Evolutionary conservation across 2,329 filamentous ascomycete species (phyloP).

Genomic region (Colletotrichum sp.): DNA sequence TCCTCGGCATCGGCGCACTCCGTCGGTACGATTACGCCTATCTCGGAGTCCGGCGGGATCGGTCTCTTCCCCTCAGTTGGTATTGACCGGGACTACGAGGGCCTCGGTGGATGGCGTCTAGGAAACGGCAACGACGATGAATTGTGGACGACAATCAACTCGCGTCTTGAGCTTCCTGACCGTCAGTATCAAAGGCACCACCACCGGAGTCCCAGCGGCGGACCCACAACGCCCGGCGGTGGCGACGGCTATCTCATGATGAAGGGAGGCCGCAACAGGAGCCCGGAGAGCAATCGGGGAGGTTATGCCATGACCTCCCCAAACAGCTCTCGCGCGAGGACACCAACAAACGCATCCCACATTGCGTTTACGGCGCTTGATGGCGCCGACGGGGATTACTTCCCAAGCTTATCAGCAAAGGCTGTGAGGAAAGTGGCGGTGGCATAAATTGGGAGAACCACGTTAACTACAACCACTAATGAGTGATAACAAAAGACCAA

Average conservation of each 20-base stretch:
- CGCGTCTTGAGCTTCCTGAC: constrained; percentile 54
- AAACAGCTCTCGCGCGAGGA: constrained; percentile 55
- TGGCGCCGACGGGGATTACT: constrained; percentile 45
- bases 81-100: constrained; percentile 62
- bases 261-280: constrained; percentile 42
- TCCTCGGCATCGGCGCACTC: constrained; percentile 4
- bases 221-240: constrained; percentile 39
- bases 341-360: constrained; percentile 42
- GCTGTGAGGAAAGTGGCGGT: constrained; percentile 30
- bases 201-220: constrained; percentile 45
- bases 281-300: constrained; percentile 34
- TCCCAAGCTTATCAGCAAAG: constrained; percentile 40
- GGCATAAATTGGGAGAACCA: background rate
- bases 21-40: constrained; percentile 20
- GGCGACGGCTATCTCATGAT: constrained; percentile 50
- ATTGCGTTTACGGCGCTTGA: constrained; percentile 31
- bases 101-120: constrained; percentile 63
- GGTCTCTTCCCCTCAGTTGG: constrained; percentile 53
- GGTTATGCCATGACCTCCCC: constrained; percentile 35
- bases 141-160: constrained; percentile 58
- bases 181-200: constrained; percentile 45
- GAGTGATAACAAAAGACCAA: background rate
- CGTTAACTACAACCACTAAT: background rate
- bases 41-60: constrained; percentile 35
- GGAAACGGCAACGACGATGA: constrained; percentile 45